Conservation (phyloP, 2,329 filamentous ascomycete genomes). For the Fusarium tupiense region DNA sequence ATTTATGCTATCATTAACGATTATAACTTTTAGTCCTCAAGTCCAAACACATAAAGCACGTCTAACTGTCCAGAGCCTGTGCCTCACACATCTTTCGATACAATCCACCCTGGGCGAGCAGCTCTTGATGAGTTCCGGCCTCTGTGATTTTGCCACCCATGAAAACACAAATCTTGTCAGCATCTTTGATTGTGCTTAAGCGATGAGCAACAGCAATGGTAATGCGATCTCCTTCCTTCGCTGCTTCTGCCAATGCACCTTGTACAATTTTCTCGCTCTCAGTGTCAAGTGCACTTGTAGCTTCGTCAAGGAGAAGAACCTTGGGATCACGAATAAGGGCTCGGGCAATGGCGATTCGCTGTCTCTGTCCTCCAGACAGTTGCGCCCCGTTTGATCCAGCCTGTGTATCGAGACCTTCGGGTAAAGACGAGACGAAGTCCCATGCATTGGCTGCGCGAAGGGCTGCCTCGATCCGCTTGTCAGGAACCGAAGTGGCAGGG, state of each 20-base stretch:
- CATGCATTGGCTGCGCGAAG: constrained; percentile 61
- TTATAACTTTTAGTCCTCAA: not conserved
- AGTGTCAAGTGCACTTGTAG: constrained; percentile 43
- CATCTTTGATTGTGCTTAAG: constrained; percentile 86
- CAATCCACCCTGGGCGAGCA: constrained; percentile 57
- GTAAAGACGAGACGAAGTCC: constrained; percentile 54
- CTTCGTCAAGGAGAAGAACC: constrained; percentile 41
- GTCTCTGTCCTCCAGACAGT: constrained; percentile 74
- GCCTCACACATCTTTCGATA: constrained; percentile 62
- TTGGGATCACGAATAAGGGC: constrained; percentile 57
- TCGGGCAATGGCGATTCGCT: constrained; percentile 74
- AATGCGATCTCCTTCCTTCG: constrained; percentile 71
- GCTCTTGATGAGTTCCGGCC: constrained; percentile 64
- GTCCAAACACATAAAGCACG: not conserved
- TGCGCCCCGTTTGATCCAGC: constrained; percentile 73
- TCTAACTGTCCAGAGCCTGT: constrained; percentile 47
- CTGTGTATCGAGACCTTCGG: constrained; percentile 63
- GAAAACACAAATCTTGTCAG: constrained; percentile 70
- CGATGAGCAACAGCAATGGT: constrained; percentile 80
- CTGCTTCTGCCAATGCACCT: constrained; percentile 76
- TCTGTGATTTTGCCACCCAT: constrained; percentile 66
- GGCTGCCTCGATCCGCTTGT: constrained; percentile 54
- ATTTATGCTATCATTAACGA: constrained; percentile 22
- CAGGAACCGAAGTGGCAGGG: constrained; percentile 15
- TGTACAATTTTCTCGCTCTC: constrained; percentile 65